Base-by-base conservation (phyloP, 331 rosid species). In the Spiraea crenata region DNA sequence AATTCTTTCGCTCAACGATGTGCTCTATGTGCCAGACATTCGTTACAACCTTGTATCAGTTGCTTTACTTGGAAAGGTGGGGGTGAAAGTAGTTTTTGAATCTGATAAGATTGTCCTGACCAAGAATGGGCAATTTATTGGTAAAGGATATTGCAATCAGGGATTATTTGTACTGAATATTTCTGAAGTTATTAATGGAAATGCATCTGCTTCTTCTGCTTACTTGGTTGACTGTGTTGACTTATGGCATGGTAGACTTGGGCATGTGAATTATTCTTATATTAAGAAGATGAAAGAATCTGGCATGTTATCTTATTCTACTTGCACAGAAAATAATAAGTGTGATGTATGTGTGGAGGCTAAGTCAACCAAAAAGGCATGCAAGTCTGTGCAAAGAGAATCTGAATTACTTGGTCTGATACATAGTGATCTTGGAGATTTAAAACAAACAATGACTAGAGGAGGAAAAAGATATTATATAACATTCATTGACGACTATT, bases 401-500 rank as follows among this genome's bases (percentile, higher is more conserved):
- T 16, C 9, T 2, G 31, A 37, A 17, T 35, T 59, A 16, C 17
- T 60, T 4, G 31, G 48, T 9, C 61, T 72, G 39, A 10, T 46
- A 35, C 69, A n/a, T 7, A 38, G 9, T 46, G 59, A 47, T 4
- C 48, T 72, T 15, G 69, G 61, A 2, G 68, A 60, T 19, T 40
- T 60, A 9, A 60, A 17, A 57, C 58, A 47, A 11, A 72, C 68
- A 7, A 58, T 60, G 40, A 35, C 49, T 37, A 38, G 69, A 60
- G 52, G n/a, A 31, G 49, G 69, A 1, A 48, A 72, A 37, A 59
- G 15, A 13, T 60, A 17, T 7, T 65, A 45, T 31, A 14, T 65
- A 0, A 65, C 70, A 2, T 68, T 68, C 54, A 51, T 40, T 31
- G 63, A 68, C 39, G 60, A 68, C 8, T 51, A 16, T 68, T 51